Evolutionary conservation across 495 filamentous ascomycete genomes (phyloP), one percentile per base, ranked within the genome.

Genomic region (Xylaria curta): DNA sequence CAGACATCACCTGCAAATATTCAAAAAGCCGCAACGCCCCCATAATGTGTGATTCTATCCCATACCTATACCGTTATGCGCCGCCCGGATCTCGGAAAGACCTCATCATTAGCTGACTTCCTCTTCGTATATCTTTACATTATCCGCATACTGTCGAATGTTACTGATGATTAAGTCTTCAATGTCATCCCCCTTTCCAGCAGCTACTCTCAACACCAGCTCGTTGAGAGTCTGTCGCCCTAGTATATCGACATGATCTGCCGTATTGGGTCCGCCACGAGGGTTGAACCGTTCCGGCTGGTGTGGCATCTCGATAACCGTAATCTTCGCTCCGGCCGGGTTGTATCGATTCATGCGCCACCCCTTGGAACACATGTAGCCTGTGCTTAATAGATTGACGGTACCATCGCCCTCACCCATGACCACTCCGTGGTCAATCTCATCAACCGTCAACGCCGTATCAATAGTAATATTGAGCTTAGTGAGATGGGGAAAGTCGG

Each of bases 401-500:
- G 96, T 99, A 7, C 96, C 96, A 76, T 99, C 96, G 15, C 96
- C 96, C 79, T 98, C 96, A 49, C 95, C 95, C 84, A 97, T 90
- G 53, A 97, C 83, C 38, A 99, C 93, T 51, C 97, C 96, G 76
- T 91, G 96, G 80, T 98, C 94, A 46, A 90, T 83, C 31, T 89
- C 86, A 6, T 88, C 90, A 66, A 89, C 84, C 28, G 87, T 94
- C 42, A 92, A 81, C 4, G 78, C 81, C 9, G 94, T 97, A 81
- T 99, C 97, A 71, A 99, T 98, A 49, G 93, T 97, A 76, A 97
- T 91, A 74, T 97, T 95, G 5, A 94, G 83, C 42, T 85, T 89
- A 15, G 90, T 87, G 3, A 84, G 78, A 17, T 84, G 72, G 0
- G 92, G 91, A 56, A 90, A 88, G 3, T 85, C 85, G 46, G 95